Conservation (phyloP, 306 rosid species). For the Cicer arietinum region DNA sequence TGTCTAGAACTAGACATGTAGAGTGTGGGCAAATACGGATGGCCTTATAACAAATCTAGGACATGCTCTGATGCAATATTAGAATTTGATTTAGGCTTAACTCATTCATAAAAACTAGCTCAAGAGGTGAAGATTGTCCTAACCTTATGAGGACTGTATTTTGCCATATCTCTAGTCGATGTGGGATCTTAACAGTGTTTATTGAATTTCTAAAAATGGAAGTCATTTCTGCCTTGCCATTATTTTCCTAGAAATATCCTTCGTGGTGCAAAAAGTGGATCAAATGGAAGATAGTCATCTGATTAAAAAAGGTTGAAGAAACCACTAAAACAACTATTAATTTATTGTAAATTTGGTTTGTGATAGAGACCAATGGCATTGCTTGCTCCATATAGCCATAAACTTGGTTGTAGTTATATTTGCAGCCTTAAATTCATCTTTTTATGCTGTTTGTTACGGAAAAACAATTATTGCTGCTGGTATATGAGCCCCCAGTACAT, state of each 20-base stretch:
- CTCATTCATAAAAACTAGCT: background rate
- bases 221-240: constrained; percentile 17
- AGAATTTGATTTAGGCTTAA: background rate
- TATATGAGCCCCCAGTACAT: background rate
- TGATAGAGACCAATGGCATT: constrained; percentile 3
- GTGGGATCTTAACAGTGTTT: constrained; percentile 10
- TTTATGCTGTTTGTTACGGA: constrained; percentile 14
- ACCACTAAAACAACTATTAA: constrained; percentile 5
- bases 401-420: constrained; percentile 35
- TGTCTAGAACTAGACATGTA: background rate
- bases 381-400: constrained; percentile 12
- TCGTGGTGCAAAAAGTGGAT: constrained; percentile 28
- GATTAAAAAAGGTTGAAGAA: constrained; percentile 14
- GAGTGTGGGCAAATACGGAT: background rate
- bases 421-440: constrained; percentile 27
- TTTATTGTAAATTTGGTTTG: constrained; percentile 24
- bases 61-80: background rate
- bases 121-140: background rate
- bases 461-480: background rate
- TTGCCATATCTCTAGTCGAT: background rate
- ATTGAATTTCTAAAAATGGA: constrained; percentile 34
- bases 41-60: background rate
- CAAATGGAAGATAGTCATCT: constrained; percentile 33
- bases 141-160: background rate
- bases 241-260: background rate